A percentile compares a stretch with the other conserved stretches of the same genome.
These are phyloP conservation scores for Tillandsia fasciculata DNA, from an alignment of 176 grass and related monocot species.

Conservation along the genomic window DNA sequence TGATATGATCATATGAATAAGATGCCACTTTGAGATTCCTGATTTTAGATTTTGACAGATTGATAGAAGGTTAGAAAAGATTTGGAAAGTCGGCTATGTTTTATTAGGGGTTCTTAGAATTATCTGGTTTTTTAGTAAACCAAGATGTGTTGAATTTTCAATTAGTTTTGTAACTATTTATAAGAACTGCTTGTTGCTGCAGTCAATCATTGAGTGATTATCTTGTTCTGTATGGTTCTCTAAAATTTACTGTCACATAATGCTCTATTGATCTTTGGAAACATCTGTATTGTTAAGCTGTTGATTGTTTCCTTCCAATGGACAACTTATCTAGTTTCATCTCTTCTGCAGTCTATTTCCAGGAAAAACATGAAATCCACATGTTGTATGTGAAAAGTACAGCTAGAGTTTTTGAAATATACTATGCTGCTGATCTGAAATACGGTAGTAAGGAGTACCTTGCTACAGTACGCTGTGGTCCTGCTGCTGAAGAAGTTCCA, in stretches of 20 bases:
- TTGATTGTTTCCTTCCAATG: neutral
- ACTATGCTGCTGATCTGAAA: constrained; percentile 41
- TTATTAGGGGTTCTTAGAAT: too few species aligned
- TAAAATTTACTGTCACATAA: neutral
- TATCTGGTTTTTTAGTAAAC: too few species aligned
- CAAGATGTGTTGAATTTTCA: too few species aligned
- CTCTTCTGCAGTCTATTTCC: constrained; percentile 54
- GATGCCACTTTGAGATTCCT: too few species aligned
- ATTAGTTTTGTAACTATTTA: too few species aligned
- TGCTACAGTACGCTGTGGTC: constrained; percentile 65
- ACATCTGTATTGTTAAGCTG: neutral
- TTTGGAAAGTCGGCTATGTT: too few species aligned
- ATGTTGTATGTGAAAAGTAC: constrained; percentile 66
- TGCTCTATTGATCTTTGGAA: neutral
- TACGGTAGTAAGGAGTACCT: constrained; percentile 61
- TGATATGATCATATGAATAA: too few species aligned
- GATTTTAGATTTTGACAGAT: too few species aligned
- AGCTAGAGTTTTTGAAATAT: constrained; percentile 82
- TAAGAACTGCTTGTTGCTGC: too few species aligned
- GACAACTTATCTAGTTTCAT: constrained; percentile 15
- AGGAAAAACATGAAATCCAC: constrained; percentile 55
- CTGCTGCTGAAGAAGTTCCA: constrained; percentile 31
- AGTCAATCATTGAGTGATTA: too few species aligned
- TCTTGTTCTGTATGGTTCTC: neutral
- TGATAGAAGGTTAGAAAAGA: too few species aligned